Evolutionary conservation across 2,329 filamentous ascomycete genomes (phyloP), one percentile per base, ranked within the genome.

Genomic region (Sarocladiaceae sp.): DNA sequence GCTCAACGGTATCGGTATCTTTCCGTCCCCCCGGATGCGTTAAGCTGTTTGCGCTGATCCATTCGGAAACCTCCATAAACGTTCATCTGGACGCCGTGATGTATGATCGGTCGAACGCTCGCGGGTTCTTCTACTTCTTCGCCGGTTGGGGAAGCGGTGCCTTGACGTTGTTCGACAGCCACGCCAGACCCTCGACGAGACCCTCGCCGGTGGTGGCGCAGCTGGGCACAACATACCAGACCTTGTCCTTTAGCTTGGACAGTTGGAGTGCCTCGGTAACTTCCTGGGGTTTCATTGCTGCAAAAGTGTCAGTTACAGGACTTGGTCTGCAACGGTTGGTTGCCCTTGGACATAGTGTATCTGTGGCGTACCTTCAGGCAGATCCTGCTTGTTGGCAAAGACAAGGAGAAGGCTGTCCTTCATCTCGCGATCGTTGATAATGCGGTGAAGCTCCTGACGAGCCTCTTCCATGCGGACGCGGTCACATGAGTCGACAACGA

Each of bases 311-410:
- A 35, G 29, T 20, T 34, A 19, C 15, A 23, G 33, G 29, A 12
- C 13, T 7, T 15, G 26, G 19, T 40, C 44, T 37, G 15, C 41
- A 24, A 26, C n/a, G n/a, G 31, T 33, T 33, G 16, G 31, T 18
- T 19, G 16, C 13, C 20, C 6, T 18, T 18, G 26, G 34, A 42
- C 10, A 45, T 33, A n/a, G n/a, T n/a, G n/a, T n/a, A n/a, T n/a
- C n/a, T 39, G 12, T 45, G 27, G 67, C 73, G 46, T 68, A 87
- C 88, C 82, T 61, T 88, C 87, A 47, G 78, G 74, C 56, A 97
- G 73, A 80, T 98, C 93, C 71, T 97, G 93, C 80, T 98, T 98
- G 76, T 98, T 98, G 60, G 93, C 93, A 66, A 98, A 97, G 33
- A 98, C 91, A 49, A 97, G 72, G 56, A 98, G 73, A 56, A 97